Base-by-base conservation (phyloP, 495 filamentous ascomycete species). In the Aspergillus indologenus region DNA sequence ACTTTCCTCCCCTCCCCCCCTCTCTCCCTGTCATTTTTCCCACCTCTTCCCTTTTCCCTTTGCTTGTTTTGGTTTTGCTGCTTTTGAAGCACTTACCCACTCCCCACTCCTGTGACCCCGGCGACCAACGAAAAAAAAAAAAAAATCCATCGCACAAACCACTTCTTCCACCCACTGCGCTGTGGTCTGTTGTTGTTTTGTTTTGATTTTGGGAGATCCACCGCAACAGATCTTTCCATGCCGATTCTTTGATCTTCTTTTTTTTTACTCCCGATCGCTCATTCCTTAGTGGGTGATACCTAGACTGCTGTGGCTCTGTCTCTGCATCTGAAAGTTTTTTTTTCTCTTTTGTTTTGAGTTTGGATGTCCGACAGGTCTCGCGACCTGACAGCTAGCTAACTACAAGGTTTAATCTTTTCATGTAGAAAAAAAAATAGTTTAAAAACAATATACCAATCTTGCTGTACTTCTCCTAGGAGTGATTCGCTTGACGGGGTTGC, bases 21-120 rank as follows among this genome's bases (percentile, higher is more conserved):
- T 18, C 56, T 34, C 50, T 20, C 45, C 8, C 24, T 20, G 31
- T 21, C 12, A 44, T 51, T 53, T 58, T 21, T 31, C n/a, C n/a
- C n/a, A n/a, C n/a, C n/a, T n/a, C n/a, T 53, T 53, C 59, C 53
- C 50, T 40, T 43, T 61, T 46, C 42, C 49, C 40, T 61, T 62
- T 72, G 71, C 70, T 77, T 77, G 70, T 77, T 77, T 74, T 77
- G 74, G 54, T 77, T 77, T 77, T 75, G 50, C 74, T 70, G 51
- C 65, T 71, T n/a, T 40, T 71, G 50, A 56, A 72, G 69, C 64
- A 67, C 52, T 47, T 40, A 26, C 54, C 58, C 64, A 61, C 57
- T 62, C 53, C 59, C 54, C 64, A 65, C 54, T 31, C 50, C 50
- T 63, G 68, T 70, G 68, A 70, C 70, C 74, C 69, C 61, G 62